Base-by-base conservation (phyloP, 192 early-diverging fungal genomes). In the Podila minutissima region DNA sequence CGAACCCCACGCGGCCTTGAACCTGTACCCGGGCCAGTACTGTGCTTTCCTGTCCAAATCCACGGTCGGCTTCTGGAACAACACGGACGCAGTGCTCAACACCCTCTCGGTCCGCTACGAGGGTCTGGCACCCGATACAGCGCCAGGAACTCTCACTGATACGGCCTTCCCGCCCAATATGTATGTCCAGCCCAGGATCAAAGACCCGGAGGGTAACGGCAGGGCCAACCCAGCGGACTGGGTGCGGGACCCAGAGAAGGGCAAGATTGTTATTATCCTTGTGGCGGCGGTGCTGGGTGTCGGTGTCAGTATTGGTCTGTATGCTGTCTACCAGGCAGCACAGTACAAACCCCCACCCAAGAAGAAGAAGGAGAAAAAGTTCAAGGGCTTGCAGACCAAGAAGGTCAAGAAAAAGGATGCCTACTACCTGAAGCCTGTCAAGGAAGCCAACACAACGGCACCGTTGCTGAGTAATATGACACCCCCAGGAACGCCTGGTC, bases 41-140 rank as follows among this genome's bases (percentile, higher is more conserved):
- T 81, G 77, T 26, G 46, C 68, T 53, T 13, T 59, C 26, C n/a
- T 60, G 19, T 26, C 38, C 0, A 37, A 33, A 7, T 59, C 66
- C 22, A 46, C 77, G 9, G 77, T 81, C 29, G 77, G 77, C 4
- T 38, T 24, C 46, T 81, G 77, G 77, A 63, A 67, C 33, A 72
- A 64, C n/a, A 33, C 50, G 15, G 53, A 22, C 5, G 4, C 60
- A 2, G 20, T 64, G 0, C 31, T 49, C 46, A 35, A 41, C 28
- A 65, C 62, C 5, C 24, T 37, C 1, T 29, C 61, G 15, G 55
- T 73, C 28, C 71, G 67, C 13, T 81, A 60, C 53, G 77, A 69
- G 29, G 77, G 77, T 11, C 24, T 35, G 20, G 69, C 69, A 11
- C 69, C 76, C 1, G 24, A 48, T 5, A 29, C 53, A 0, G 29